Evolutionary conservation across 129 eudicot species (phyloP).

Genomic region (Flaveria linearis): DNA sequence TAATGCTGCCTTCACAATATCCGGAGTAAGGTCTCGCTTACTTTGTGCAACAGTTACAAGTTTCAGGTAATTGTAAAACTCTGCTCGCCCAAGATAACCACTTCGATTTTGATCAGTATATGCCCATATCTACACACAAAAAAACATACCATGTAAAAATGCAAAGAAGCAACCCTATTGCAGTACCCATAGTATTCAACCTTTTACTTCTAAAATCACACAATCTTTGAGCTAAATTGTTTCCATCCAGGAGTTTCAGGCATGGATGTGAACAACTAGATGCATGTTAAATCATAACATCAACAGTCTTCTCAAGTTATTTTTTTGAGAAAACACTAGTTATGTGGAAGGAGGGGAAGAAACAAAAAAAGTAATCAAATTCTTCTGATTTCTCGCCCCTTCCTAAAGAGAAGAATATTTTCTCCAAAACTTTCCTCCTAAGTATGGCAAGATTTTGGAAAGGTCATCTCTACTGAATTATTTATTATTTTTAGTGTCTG

Average conservation of each 20-base stretch:
- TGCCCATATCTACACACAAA: conserved; percentile 70
- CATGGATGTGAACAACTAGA: background rate
- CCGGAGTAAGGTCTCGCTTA: conserved; percentile 83
- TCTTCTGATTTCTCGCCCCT: background rate
- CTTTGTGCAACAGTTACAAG: conserved; percentile 98
- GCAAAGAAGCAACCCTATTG: background rate
- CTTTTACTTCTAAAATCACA: background rate
- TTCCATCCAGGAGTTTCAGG: background rate
- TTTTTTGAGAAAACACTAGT: background rate
- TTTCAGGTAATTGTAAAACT: conserved; percentile 86
- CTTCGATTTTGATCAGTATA: conserved; percentile 77
- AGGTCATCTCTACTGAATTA: background rate
- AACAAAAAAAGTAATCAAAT: background rate
- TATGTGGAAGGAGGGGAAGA: background rate
- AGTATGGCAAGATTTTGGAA: background rate
- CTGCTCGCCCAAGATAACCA: conserved; percentile 87
- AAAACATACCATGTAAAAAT: background rate
- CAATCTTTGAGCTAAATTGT: conserved; percentile 5
- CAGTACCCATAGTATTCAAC: conserved; percentile 14
- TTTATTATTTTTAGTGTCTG: background rate
- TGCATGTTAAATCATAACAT: background rate
- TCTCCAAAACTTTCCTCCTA: background rate
- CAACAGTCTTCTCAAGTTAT: background rate
- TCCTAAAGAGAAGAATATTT: background rate
- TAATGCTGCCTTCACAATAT: conserved; percentile 82